Evolutionary conservation across 495 filamentous ascomycete genomes (phyloP).

Genomic region (Podospora pseudocomata): DNA sequence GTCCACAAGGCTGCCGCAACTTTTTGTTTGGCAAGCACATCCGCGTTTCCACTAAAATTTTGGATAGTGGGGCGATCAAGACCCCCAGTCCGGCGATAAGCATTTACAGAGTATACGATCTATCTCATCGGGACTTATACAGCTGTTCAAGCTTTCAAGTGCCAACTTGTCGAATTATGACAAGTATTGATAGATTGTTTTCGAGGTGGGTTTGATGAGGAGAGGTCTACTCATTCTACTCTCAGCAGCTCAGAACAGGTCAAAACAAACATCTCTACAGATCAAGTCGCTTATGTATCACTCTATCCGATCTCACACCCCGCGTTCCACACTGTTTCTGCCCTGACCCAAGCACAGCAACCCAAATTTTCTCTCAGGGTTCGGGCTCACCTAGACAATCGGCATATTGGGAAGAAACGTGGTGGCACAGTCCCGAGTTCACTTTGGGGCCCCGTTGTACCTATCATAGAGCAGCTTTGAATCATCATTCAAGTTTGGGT

Average conservation of each 20-base stretch:
- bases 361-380: conserved; percentile 1
- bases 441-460: not conserved
- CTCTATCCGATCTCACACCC: not conserved
- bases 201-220: too few species aligned
- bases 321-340: not conserved
- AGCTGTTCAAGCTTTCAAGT: too few species aligned
- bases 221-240: too few species aligned
- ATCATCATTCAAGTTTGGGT: not conserved
- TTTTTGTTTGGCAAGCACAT: not conserved
- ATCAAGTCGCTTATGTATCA: not conserved
- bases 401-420: not conserved
- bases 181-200: too few species aligned
- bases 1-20: conserved; percentile 4
- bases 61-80: not conserved
- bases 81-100: not conserved
- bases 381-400: not conserved
- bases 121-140: too few species aligned
- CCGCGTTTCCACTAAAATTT: not conserved
- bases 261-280: too few species aligned
- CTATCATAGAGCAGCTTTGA: not conserved
- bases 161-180: too few species aligned
- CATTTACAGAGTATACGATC: not conserved
- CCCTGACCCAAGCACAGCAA: not conserved
- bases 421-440: not conserved
- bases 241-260: too few species aligned